phyloP scores from a whole-genome alignment of 2,329 filamentous ascomycete genomes.

The Aspergillus vadensis region DNA sequence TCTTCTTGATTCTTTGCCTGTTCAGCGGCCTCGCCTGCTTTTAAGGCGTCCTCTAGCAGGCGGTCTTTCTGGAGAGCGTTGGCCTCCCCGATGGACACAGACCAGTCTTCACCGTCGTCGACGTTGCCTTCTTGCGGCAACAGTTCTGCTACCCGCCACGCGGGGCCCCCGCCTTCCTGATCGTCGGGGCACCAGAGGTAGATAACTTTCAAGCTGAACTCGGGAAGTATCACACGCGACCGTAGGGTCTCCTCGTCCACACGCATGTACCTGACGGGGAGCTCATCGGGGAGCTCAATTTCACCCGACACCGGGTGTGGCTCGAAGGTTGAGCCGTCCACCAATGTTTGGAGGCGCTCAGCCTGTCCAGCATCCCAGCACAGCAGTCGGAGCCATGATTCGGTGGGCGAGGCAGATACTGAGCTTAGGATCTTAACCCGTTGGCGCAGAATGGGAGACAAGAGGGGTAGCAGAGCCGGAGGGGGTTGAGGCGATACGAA shows the following conservation, averaged over 20 bases:
- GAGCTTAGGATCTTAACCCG: constrained; percentile 59
- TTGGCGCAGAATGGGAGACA: constrained; percentile 66
- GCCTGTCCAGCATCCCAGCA: constrained; percentile 60
- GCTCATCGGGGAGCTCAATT: constrained; percentile 62
- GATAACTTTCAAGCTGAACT: constrained; percentile 57
- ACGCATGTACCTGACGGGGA: constrained; percentile 57
- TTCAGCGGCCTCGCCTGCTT: constrained; percentile 6
- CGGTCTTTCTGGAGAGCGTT: constrained; percentile 49
- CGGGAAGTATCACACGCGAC: constrained; percentile 54
- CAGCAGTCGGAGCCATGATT: constrained; percentile 61
- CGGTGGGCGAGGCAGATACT: constrained; percentile 43
- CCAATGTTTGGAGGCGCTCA: constrained; percentile 54
- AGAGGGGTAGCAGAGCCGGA: constrained; percentile 60
- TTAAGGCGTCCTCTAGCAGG: constrained; percentile 32
- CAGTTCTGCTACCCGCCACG: constrained; percentile 63
- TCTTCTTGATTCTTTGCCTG: constrained; percentile 22
- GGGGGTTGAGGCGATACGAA: constrained; percentile 62
- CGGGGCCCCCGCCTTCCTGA: constrained; percentile 53
- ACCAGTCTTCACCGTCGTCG: constrained; percentile 57
- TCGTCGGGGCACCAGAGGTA: constrained; percentile 65
- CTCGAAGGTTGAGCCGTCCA: constrained; percentile 59
- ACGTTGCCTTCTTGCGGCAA: constrained; percentile 53
- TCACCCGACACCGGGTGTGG: constrained; percentile 67
- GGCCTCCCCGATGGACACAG: constrained; percentile 56
- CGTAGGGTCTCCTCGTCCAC: constrained; percentile 65